Percentiles rank a stretch among this genome's conserved stretches.
Conservation (phyloP, 2,329 filamentous ascomycete species). For the Penicillium freii region DNA sequence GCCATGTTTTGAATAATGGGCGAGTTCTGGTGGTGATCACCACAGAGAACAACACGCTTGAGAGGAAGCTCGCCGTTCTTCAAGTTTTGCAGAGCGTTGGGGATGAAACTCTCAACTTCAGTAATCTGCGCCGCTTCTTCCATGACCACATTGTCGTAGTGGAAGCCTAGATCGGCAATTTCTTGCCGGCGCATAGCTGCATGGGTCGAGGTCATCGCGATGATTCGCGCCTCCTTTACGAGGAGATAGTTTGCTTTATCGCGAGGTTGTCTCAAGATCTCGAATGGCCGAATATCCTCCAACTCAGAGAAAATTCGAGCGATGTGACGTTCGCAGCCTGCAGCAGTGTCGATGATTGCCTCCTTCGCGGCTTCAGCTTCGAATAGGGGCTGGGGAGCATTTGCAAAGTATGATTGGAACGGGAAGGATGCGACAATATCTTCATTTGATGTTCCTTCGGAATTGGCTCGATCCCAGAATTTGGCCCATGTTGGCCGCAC, state of each 20-base stretch:
- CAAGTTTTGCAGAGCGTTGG: constrained; percentile 83
- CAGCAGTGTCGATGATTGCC: constrained; percentile 69
- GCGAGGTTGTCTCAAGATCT: constrained; percentile 81
- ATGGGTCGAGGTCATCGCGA: constrained; percentile 98
- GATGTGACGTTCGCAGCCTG: constrained; percentile 85
- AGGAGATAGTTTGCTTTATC: constrained; percentile 97
- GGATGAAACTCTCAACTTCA: constrained; percentile 95
- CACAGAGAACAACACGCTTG: constrained; percentile 86
- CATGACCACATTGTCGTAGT: constrained; percentile 97
- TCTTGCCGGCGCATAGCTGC: constrained; percentile 91
- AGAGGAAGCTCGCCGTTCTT: constrained; percentile 70
- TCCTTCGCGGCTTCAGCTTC: constrained; percentile 63
- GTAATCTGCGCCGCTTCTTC: constrained; percentile 98
- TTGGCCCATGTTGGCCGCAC: constrained; percentile 83
- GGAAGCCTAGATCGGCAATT: constrained; percentile 88
- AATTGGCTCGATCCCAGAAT: constrained; percentile 67
- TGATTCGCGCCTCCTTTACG: constrained; percentile 91
- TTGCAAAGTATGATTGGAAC: constrained; percentile 82
- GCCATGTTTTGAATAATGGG: constrained; percentile 93
- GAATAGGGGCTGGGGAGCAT: constrained; percentile 84
- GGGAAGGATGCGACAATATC: constrained; percentile 75
- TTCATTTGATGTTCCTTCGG: constrained; percentile 55
- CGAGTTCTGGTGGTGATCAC: constrained; percentile 95
- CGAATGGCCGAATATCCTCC: constrained; percentile 90
- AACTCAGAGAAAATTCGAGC: constrained; percentile 87